A percentile compares a stretch with the other conserved stretches of the same genome.
phyloP scores from a whole-genome alignment of 2,329 filamentous ascomycete species.

The Arthrocladium fulminans region DNA sequence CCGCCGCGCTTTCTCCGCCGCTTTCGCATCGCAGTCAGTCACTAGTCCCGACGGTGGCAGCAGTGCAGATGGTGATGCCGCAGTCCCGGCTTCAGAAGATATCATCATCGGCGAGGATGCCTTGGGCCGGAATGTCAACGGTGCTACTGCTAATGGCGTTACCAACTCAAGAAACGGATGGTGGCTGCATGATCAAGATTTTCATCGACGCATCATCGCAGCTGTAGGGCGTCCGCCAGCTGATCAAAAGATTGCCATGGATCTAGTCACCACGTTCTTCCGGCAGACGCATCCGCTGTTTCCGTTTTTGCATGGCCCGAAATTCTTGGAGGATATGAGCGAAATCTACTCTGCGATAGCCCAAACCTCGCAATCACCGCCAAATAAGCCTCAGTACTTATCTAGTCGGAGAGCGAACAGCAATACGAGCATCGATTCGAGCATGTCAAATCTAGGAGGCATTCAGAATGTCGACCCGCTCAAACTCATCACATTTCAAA shows the following conservation, averaged over 20 bases:
- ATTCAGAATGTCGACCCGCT: constrained; percentile 21
- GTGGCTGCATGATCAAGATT: constrained; percentile 10
- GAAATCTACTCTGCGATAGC: constrained; percentile 28
- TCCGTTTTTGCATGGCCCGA: constrained; percentile 44
- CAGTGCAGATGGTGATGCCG: constrained; percentile 14
- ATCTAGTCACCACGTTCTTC: constrained; percentile 43
- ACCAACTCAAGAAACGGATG: neutral
- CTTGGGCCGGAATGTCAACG: constrained; percentile 22
- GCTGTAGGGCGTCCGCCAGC: constrained; percentile 22
- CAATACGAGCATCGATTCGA: neutral
- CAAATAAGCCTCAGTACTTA: constrained; percentile 18
- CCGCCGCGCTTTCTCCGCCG: constrained; percentile 40
- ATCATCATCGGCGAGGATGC: constrained; percentile 24
- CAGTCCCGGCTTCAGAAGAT: constrained; percentile 23
- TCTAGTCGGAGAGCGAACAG: neutral
- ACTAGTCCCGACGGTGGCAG: constrained; percentile 6
- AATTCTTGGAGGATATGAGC: constrained; percentile 40
- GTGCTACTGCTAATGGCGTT: constrained; percentile 17
- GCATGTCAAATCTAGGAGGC: constrained; percentile 6
- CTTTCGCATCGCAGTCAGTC: constrained; percentile 21
- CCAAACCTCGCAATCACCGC: constrained; percentile 23
- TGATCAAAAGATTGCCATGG: constrained; percentile 28
- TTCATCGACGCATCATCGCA: constrained; percentile 26
- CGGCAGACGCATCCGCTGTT: constrained; percentile 46
- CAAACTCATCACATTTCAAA: constrained; percentile 38